phyloP scores from a whole-genome alignment of 2,329 filamentous ascomycete genomes.

The Trichoderma atrobrunneum region DNA sequence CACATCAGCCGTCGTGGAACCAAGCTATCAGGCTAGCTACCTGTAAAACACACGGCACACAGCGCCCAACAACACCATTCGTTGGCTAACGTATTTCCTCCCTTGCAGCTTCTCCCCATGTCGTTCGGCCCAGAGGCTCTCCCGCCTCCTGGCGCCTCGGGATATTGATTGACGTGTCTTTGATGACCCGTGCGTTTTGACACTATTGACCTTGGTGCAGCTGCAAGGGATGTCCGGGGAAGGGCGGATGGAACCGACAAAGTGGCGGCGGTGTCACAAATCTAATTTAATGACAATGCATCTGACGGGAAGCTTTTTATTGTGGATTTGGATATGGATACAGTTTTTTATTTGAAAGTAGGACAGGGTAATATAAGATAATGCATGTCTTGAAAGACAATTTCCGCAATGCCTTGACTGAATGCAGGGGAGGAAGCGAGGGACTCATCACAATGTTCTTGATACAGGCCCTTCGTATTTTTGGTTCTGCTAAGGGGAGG shows the following conservation, averaged over 20 bases:
- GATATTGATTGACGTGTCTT: slow-evolving; percentile 15
- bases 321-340: not conserved
- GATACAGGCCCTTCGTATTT: slow-evolving; percentile 5
- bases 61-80: not conserved
- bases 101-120: slow-evolving; percentile 58
- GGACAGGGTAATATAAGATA: not conserved
- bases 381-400: slow-evolving; percentile 12
- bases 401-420: slow-evolving; percentile 3
- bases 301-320: not conserved
- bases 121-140: slow-evolving; percentile 66
- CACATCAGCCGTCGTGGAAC: not conserved
- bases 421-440: not conserved
- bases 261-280: not conserved
- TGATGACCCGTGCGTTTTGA: not conserved
- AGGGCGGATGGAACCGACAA: not conserved
- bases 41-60: not conserved
- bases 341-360: not conserved
- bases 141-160: slow-evolving; percentile 34
- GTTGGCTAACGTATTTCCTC: slow-evolving; percentile 16
- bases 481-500: not conserved
- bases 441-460: not conserved
- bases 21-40: not conserved
- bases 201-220: not conserved
- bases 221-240: not conserved
- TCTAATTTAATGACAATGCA: not conserved